Evolutionary conservation across 2,329 filamentous ascomycete genomes (phyloP).

Genomic region (Coleophoma eucalyptorum): DNA sequence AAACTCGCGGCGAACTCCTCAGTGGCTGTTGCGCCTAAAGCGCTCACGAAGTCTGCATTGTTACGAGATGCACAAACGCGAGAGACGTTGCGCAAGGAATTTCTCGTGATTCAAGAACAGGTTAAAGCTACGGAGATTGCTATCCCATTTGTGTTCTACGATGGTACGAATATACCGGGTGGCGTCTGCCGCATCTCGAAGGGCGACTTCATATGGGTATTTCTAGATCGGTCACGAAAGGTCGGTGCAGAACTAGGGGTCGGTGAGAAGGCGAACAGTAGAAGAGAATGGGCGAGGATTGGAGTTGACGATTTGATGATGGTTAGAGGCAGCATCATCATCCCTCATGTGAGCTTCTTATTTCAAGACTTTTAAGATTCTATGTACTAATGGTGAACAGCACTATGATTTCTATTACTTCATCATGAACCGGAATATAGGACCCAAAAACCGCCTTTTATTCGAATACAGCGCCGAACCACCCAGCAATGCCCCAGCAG

Average conservation of each 20-base stretch:
- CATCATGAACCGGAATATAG: conserved; percentile 79
- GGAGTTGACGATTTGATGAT: conserved; percentile 95
- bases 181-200: conserved; percentile 86
- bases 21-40: conserved; percentile 65
- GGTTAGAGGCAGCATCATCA: conserved; percentile 83
- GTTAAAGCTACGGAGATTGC: conserved; percentile 87
- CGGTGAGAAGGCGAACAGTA: conserved; percentile 54
- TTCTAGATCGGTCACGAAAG: conserved; percentile 87
- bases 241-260: conserved; percentile 81
- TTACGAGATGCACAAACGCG: conserved; percentile 76
- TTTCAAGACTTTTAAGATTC: conserved; percentile 14
- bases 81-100: conserved; percentile 74
- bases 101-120: conserved; percentile 75
- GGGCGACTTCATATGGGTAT: conserved; percentile 89
- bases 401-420: conserved; percentile 99
- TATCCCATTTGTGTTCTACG: conserved; percentile 95
- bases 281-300: conserved; percentile 86
- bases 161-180: conserved; percentile 84
- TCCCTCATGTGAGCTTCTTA: conserved; percentile 75
- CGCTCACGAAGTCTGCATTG: conserved; percentile 70
- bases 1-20: conserved; percentile 58
- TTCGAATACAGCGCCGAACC: conserved; percentile 69
- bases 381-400: conserved; percentile 39
- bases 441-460: conserved; percentile 66
- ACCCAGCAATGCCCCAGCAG: conserved; percentile 18